A percentile compares a stretch with the other conserved stretches of the same genome.
These are phyloP conservation scores for Paraconiothyrium sp. DNA, from an alignment of 2,329 filamentous ascomycete genomes.

Conservation along the genomic window DNA sequence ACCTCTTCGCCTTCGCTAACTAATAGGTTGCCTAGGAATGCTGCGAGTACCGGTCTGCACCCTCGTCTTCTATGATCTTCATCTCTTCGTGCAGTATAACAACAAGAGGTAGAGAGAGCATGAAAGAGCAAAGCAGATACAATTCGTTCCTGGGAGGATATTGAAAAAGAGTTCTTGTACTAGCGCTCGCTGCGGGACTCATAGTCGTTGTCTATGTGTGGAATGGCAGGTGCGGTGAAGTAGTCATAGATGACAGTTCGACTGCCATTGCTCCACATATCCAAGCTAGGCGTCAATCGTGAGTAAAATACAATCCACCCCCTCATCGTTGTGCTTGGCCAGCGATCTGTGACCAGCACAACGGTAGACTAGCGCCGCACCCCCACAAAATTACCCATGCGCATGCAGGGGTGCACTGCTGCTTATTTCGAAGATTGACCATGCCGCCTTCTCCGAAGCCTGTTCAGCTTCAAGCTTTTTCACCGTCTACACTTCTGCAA, in stretches of 20 bases:
- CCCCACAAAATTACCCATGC: constrained; percentile 9
- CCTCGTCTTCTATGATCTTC: too few species aligned
- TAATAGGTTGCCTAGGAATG: neutral
- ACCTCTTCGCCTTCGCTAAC: neutral
- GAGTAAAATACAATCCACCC: too few species aligned
- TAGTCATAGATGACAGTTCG: neutral
- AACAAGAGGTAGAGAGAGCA: too few species aligned
- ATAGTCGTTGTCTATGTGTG: neutral
- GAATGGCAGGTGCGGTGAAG: neutral
- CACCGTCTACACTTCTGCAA: neutral
- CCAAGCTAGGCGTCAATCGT: too few species aligned
- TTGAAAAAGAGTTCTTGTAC: too few species aligned
- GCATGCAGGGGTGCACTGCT: constrained; percentile 10
- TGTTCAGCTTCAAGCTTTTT: neutral
- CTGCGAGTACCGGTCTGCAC: too few species aligned
- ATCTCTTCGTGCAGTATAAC: too few species aligned
- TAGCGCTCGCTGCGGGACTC: too few species aligned
- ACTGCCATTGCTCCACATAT: neutral
- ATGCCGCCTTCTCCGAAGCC: constrained; percentile 9
- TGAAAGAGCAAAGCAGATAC: too few species aligned
- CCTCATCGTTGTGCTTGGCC: neutral
- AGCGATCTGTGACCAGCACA: neutral
- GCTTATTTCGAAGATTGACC: constrained; percentile 17
- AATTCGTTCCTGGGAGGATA: too few species aligned
- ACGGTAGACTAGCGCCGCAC: constrained; percentile 7